Base-by-base conservation (phyloP, 352 stramenopile genomes). In the Globisporangium heterothallicum region DNA sequence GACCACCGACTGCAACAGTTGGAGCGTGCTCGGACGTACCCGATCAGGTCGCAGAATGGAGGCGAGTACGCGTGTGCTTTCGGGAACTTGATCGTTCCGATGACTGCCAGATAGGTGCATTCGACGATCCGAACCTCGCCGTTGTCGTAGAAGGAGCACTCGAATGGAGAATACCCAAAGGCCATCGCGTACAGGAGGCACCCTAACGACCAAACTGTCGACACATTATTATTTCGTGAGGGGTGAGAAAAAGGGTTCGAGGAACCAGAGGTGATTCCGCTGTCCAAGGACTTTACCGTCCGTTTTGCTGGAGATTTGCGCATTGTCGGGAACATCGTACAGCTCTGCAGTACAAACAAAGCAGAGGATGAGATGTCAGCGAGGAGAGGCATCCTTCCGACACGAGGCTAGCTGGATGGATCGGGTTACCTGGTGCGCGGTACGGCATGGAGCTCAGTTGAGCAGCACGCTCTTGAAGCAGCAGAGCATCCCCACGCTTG, bases 151-250 rank as follows among this genome's bases (percentile, higher is more conserved):
- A 95, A 93, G 40, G 87, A 72, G 58, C 85, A 92, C 58, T 96
- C 87, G 42, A 94, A 95, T 10, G 87, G 87, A 32, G 81, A 94
- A 58, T 94, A 95, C 5, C 87, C 87, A 57, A 95, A 95, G 34
- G 81, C 80, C 70, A 95, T 89, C 24, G 85, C 78, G 59, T 86
- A 96, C 24, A 96, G 62, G 34, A 95, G 64, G 56, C 84, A 95
- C 4, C 87, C 87, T n/a, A 96, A 69, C 9, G 82, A 92, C 85
- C 85, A 96, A 3, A 96, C 85, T 86, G n/a, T n/a, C n/a, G n/a
- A n/a, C n/a, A n/a, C n/a, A n/a, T n/a, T n/a, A n/a, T n/a, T n/a
- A n/a, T n/a, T n/a, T n/a, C n/a, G n/a, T n/a, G n/a, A 46, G 16
- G 19, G 4, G 41, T 13, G 21, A 18, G n/a, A n/a, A n/a, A n/a